Evolutionary conservation across 495 filamentous ascomycete species (phyloP).

Genomic region (Penicillium odoratum): DNA sequence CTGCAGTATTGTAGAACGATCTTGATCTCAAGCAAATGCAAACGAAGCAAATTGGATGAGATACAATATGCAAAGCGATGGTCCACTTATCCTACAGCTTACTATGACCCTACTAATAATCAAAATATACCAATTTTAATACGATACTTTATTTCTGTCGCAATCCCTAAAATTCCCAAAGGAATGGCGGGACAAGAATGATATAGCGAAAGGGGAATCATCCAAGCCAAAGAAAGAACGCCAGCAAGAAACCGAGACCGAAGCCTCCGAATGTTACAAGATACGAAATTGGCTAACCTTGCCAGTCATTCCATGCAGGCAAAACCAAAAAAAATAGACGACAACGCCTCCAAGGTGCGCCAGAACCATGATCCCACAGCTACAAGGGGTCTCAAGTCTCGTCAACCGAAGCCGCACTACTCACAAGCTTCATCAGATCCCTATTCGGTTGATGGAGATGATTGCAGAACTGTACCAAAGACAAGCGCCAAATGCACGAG

Average conservation of each 20-base stretch:
- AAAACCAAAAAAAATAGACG: neutral
- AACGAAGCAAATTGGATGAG: too few relatives aligned
- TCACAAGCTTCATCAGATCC: neutral
- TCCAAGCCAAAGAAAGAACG: constrained; percentile 24
- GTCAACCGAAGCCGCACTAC: neutral
- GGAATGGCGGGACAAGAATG: constrained; percentile 6
- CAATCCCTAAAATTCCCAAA: constrained; percentile 6
- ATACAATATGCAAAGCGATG: too few relatives aligned
- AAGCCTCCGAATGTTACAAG: constrained; percentile 9
- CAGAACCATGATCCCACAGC: constrained; percentile 4
- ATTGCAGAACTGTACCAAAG: neutral
- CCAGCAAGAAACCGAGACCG: constrained; percentile 12
- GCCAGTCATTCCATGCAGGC: constrained; percentile 6
- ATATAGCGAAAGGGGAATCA: constrained; percentile 37
- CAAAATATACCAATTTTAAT: neutral
- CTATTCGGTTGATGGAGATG: neutral
- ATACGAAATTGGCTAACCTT: constrained; percentile 8
- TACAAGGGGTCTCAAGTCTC: constrained; percentile 2
- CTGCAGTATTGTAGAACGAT: too few relatives aligned
- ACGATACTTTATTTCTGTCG: constrained; percentile 3
- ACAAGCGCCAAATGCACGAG: constrained; percentile 18
- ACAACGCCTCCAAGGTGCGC: constrained; percentile 6
- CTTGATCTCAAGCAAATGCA: too few relatives aligned
- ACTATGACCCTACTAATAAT: neutral
- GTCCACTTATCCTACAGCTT: neutral